Percentiles rank a stretch among this genome's conserved stretches.
Evolutionary conservation across 2,329 filamentous ascomycete species (phyloP).

Genomic region (Calonectria hongkongensis): DNA sequence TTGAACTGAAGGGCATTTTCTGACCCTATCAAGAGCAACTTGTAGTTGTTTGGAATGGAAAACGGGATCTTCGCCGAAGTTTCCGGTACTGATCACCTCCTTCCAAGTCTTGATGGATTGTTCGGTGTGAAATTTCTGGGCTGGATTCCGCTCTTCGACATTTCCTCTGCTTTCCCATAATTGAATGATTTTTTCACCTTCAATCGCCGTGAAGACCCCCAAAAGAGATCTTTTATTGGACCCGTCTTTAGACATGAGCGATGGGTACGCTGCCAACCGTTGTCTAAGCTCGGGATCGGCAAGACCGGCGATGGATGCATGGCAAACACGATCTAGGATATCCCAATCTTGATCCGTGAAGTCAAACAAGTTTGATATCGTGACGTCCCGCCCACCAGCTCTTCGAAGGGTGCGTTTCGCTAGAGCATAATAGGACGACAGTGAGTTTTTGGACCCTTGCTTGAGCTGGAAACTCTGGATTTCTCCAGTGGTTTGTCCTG

Average conservation of each 20-base stretch:
- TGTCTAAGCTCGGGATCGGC: slow-evolving; percentile 65
- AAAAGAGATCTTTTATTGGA: slow-evolving; percentile 68
- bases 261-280: slow-evolving; percentile 68
- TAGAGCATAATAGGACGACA: slow-evolving; percentile 67
- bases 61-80: slow-evolving; percentile 68
- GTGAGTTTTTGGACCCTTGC: slow-evolving; percentile 64
- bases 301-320: slow-evolving; percentile 74
- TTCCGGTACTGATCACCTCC: slow-evolving; percentile 61
- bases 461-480: slow-evolving; percentile 59
- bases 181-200: slow-evolving; percentile 73
- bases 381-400: slow-evolving; percentile 70
- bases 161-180: slow-evolving; percentile 55
- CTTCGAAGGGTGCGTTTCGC: slow-evolving; percentile 71
- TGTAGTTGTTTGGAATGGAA: slow-evolving; percentile 73
- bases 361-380: slow-evolving; percentile 65
- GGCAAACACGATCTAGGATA: slow-evolving; percentile 71
- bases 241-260: slow-evolving; percentile 63
- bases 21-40: slow-evolving; percentile 68
- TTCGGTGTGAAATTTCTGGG: slow-evolving; percentile 55
- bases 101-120: slow-evolving; percentile 67
- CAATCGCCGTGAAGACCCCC: slow-evolving; percentile 72
- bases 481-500: slow-evolving; percentile 41
- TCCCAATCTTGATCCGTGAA: slow-evolving; percentile 67
- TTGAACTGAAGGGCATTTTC: slow-evolving; percentile 71
- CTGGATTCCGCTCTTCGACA: slow-evolving; percentile 44